Conservation (phyloP, 306 rosid species). For the Pyrus betulifolia region DNA sequence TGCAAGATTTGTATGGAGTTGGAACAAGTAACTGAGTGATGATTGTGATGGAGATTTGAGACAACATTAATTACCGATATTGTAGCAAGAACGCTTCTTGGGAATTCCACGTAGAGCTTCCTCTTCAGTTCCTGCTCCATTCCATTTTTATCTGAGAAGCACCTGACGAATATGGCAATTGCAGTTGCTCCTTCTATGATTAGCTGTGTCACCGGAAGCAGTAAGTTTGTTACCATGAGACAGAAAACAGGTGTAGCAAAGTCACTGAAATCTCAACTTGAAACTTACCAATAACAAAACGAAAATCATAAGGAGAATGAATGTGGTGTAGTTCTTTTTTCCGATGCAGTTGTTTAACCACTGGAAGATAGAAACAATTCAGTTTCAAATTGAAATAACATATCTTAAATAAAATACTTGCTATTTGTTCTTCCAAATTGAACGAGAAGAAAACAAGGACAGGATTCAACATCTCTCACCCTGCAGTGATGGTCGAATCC, state of each 20-base stretch:
- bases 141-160: slow-evolving; percentile 68
- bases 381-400: background rate
- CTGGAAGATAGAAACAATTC: slow-evolving; percentile 26
- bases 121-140: slow-evolving; percentile 60
- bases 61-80: slow-evolving; percentile 36
- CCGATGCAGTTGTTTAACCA: slow-evolving; percentile 98
- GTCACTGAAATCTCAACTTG: background rate
- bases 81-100: slow-evolving; percentile 72
- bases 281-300: slow-evolving; percentile 63
- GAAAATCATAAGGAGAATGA: slow-evolving; percentile 77
- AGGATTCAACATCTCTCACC: slow-evolving; percentile 27
- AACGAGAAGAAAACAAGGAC: background rate
- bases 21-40: background rate
- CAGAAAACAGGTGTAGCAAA: background rate
- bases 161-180: slow-evolving; percentile 70
- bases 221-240: background rate
- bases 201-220: slow-evolving; percentile 37
- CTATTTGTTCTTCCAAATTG: background rate
- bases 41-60: background rate
- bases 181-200: slow-evolving; percentile 79
- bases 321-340: slow-evolving; percentile 78
- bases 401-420: too few species aligned
- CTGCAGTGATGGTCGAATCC: slow-evolving; percentile 98
- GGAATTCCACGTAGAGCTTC: slow-evolving; percentile 51
- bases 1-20: slow-evolving; percentile 28